These are phyloP conservation scores for Pascua sp. DNA, from an alignment of 1,284 basidiomycete genomes.

Conservation along the genomic window DNA sequence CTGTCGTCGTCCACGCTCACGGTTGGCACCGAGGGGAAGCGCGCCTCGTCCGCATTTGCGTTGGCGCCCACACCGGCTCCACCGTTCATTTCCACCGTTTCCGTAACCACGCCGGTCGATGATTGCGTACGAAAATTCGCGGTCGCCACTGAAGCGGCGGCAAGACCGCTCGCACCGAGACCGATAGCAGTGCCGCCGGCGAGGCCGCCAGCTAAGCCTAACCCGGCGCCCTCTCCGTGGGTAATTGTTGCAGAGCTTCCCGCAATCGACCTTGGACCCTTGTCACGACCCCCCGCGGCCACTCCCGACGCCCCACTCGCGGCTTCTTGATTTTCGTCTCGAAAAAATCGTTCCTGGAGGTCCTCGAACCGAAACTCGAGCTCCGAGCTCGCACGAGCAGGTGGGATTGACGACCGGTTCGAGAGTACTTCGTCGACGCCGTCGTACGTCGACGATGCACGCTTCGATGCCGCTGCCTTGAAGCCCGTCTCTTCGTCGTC, in stretches of 20 bases:
- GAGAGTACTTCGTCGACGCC: constrained; percentile 6
- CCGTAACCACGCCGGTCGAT: too few relatives aligned
- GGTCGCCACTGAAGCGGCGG: neutral
- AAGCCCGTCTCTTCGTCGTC: neutral
- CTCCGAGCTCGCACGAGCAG: constrained; percentile 16
- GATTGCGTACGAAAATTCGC: too few relatives aligned
- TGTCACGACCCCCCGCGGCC: neutral
- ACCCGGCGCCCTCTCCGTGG: too few relatives aligned
- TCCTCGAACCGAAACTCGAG: constrained; percentile 22
- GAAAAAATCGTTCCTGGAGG: constrained; percentile 16
- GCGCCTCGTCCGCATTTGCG: too few relatives aligned
- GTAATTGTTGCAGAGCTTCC: too few relatives aligned
- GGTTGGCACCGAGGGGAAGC: too few relatives aligned
- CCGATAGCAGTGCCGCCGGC: neutral
- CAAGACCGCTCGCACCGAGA: neutral
- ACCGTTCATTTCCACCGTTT: too few relatives aligned
- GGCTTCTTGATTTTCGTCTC: constrained; percentile 3
- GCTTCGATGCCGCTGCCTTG: neutral
- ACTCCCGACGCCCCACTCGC: neutral
- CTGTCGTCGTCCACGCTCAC: too few relatives aligned
- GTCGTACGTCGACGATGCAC: neutral
- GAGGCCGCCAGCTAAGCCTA: too few relatives aligned
- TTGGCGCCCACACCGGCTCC: too few relatives aligned
- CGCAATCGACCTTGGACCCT: neutral
- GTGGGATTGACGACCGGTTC: constrained; percentile 14